phyloP scores from a whole-genome alignment of 139 green algal species.

The Picochlorum costavermella region DNA sequence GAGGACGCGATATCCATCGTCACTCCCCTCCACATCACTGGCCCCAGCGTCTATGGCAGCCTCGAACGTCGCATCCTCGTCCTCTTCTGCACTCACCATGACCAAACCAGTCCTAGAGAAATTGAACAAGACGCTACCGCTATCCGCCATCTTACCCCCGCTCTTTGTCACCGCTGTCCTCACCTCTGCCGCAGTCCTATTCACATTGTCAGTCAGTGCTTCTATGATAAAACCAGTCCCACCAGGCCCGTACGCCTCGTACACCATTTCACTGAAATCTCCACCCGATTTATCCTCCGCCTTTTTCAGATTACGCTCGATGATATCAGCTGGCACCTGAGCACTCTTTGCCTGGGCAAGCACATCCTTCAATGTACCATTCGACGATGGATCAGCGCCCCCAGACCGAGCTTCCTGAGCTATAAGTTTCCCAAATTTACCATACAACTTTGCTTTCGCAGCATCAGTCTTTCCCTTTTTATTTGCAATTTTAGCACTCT shows the following conservation, averaged over 20 bases:
- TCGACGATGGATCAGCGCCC: conserved; percentile 58
- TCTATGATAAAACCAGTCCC: conserved; percentile 86
- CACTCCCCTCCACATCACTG: conserved; percentile 45
- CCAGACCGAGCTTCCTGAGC: conserved; percentile 65
- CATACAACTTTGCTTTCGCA: conserved; percentile 73
- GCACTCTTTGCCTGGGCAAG: conserved; percentile 58
- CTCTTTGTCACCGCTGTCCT: conserved; percentile 65
- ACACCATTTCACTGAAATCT: conserved; percentile 70
- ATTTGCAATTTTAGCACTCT: conserved; percentile 62
- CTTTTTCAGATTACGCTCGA: conserved; percentile 86
- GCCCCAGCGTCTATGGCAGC: conserved; percentile 68
- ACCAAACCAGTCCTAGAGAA: conserved; percentile 58
- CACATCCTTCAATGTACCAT: conserved; percentile 54
- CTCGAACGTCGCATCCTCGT: conserved; percentile 57
- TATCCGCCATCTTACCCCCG: conserved; percentile 78
- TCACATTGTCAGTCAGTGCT: conserved; percentile 88
- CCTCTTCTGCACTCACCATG: conserved; percentile 27
- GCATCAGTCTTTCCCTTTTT: conserved; percentile 48
- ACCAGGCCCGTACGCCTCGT: conserved; percentile 50
- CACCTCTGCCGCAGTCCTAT: conserved; percentile 54
- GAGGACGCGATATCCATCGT: conserved; percentile 39
- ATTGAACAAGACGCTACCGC: conserved; percentile 84
- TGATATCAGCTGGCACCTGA: conserved; percentile 68
- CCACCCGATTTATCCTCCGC: conserved; percentile 69
- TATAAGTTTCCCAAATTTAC: conserved; percentile 84